Evolutionary conservation across 768 basidiomycete species (phyloP), one percentile per base, ranked within the genome.

Genomic region (Dictyophora rubrovolvata): DNA sequence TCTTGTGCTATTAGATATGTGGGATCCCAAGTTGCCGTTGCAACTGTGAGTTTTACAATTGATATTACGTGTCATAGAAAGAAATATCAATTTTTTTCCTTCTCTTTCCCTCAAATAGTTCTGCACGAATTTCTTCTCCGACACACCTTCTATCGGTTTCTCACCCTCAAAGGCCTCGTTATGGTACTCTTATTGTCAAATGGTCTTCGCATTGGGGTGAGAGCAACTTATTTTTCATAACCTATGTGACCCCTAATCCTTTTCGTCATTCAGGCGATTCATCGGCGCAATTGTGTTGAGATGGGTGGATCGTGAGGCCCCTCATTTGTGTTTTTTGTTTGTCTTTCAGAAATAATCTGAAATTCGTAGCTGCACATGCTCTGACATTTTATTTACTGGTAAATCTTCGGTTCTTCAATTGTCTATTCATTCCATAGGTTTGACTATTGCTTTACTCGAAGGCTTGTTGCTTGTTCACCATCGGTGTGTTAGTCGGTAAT

Each of bases 101-200:
- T n/a, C n/a, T n/a, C n/a, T n/a, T n/a, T n/a, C n/a, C n/a, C 23
- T 9, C 34, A 10, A n/a, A 1, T 73, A 81, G 8, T 76, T 87
- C 63, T 82, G 83, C 22, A 80, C 88, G 62, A 87, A 87, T 72
- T 87, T 78, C 69, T 76, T 87, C 56, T 68, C 73, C n/a, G 85
- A 84, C 62, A 65, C 61, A 47, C 84, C 84, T 63, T 77, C 77
- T 14, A 69, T 85, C 55, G 79, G 80, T 42, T 76, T 83, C 62
- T 65, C 65, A 54, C 71, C 77, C 36, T 69, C 83, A 4, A 69
- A 71, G 60, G 85, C 83, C 47, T 83, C 85, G 58, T 71, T 82
- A 55, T 69, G 87, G 56, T 85, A 86, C 64, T 88, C 86, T 8
- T 83, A 84, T 67, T 86, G 83, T 64, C 82, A 87, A 65, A 75